Evolutionary conservation across 1,284 basidiomycete genomes (phyloP).

Genomic region (Phenoliferia sp.): DNA sequence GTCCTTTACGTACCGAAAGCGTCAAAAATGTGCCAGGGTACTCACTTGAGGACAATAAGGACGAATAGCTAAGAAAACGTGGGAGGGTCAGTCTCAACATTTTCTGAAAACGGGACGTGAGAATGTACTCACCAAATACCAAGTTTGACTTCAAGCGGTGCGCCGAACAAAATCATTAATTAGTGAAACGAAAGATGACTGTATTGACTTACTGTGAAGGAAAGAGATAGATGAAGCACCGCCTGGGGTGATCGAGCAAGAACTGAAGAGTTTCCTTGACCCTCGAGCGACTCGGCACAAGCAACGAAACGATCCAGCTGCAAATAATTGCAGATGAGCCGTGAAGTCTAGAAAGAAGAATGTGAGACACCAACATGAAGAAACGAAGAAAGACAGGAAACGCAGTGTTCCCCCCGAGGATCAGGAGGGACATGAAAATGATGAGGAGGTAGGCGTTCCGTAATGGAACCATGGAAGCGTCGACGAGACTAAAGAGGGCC

Average conservation of each 20-base stretch:
- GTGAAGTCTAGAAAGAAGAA: constrained; percentile 50
- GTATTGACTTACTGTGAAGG: constrained; percentile 59
- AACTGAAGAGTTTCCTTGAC: constrained; percentile 79
- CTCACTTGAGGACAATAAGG: constrained; percentile 66
- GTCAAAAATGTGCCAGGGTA: constrained; percentile 19
- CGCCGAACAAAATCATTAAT: not conserved
- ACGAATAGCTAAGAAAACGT: constrained; percentile 47
- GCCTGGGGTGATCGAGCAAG: constrained; percentile 89
- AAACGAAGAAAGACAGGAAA: constrained; percentile 46
- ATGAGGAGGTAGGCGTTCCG: constrained; percentile 79
- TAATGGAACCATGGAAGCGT: constrained; percentile 83
- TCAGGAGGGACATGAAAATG: constrained; percentile 55
- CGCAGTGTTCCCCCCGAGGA: constrained; percentile 86
- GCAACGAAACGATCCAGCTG: constrained; percentile 64
- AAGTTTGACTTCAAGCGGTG: constrained; percentile 60
- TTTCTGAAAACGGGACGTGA: not conserved
- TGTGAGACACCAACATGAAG: constrained; percentile 34
- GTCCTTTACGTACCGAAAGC: too few species aligned
- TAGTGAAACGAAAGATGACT: not conserved
- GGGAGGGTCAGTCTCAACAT: not conserved
- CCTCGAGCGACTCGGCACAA: constrained; percentile 57
- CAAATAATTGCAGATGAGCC: too few species aligned
- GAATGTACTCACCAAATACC: constrained; percentile 59
- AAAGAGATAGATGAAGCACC: constrained; percentile 90
- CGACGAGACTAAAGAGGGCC: constrained; percentile 53